These are phyloP conservation scores for Nakaseomyces bracarensis DNA, from an alignment of 1,139 yeast genomes.

Conservation along the genomic window DNA sequence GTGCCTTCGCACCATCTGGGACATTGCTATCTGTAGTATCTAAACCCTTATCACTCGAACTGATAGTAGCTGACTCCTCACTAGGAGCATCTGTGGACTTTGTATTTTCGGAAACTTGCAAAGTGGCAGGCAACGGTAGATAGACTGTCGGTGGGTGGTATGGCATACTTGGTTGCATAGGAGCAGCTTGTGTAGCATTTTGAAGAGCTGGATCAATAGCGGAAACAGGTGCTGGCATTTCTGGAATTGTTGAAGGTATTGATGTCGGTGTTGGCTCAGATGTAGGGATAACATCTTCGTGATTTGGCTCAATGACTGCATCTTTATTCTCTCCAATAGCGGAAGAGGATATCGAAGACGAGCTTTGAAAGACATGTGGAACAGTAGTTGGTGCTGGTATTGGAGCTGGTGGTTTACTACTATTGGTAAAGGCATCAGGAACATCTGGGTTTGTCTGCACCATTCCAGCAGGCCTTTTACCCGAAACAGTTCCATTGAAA, in stretches of 20 bases:
- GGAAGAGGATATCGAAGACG: no score
- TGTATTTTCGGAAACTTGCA: neutral
- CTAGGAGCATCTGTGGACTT: no score
- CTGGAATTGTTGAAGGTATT: no score
- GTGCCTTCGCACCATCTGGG: no score
- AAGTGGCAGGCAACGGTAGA: neutral
- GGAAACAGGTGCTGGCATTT: no score
- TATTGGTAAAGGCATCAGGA: constrained; percentile 3
- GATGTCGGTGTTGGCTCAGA: constrained; percentile 3
- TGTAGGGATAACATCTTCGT: constrained; percentile 1
- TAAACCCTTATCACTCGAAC: no score
- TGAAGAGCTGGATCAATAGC: no score
- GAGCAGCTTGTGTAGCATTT: neutral
- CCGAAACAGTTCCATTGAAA: neutral
- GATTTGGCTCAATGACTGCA: no score
- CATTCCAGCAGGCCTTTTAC: neutral
- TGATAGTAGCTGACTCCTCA: no score
- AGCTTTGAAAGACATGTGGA: neutral
- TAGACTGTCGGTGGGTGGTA: constrained; percentile 4
- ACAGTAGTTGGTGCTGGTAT: constrained; percentile 2
- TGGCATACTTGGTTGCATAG: neutral
- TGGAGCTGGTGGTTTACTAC: constrained; percentile 3
- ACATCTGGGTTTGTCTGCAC: neutral
- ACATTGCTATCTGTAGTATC: no score
- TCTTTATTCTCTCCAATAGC: no score